phyloP scores from a whole-genome alignment of 1,139 yeast genomes.

The Debaryomyces nepalensis region DNA sequence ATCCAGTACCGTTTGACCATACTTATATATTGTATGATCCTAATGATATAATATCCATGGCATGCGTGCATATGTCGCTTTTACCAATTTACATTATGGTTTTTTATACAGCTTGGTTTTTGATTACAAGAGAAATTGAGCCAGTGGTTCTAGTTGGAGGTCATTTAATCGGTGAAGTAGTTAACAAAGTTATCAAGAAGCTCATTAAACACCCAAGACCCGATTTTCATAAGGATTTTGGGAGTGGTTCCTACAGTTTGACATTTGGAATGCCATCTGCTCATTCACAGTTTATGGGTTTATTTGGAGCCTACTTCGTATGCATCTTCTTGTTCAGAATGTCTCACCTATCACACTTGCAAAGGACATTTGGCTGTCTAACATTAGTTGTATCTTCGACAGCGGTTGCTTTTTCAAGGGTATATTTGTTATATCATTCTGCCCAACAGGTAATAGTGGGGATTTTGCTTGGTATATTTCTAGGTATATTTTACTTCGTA shows the following conservation, averaged over 20 bases:
- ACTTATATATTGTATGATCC: conserved; percentile 85
- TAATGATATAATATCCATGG: conserved; percentile 59
- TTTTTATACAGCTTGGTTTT: conserved; percentile 82
- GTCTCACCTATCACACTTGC: conserved; percentile 23
- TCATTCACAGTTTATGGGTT: conserved; percentile 95
- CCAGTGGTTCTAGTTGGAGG: conserved; percentile 85
- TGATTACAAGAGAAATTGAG: conserved; percentile 82
- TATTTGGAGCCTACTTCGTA: conserved; percentile 66
- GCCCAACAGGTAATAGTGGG: conserved; percentile 78
- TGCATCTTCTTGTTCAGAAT: conserved; percentile 44
- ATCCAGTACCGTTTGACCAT: conserved; percentile 60
- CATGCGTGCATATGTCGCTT: conserved; percentile 74
- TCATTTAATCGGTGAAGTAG: conserved; percentile 75
- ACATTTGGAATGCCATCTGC: conserved; percentile 98
- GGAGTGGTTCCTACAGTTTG: conserved; percentile 51
- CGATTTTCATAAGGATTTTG: conserved; percentile 53
- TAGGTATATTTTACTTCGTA: conserved; percentile 64
- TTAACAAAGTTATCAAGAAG: conserved; percentile 71
- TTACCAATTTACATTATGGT: conserved; percentile 83
- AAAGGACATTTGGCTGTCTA: conserved; percentile 29
- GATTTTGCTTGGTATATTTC: conserved; percentile 57
- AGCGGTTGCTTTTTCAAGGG: conserved; percentile 73
- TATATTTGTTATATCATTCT: conserved; percentile 79
- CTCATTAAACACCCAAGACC: conserved; percentile 79
- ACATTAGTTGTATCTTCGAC: conserved; percentile 36